phyloP scores from a whole-genome alignment of 169 alveolate species.

The Neospora caninum region DNA sequence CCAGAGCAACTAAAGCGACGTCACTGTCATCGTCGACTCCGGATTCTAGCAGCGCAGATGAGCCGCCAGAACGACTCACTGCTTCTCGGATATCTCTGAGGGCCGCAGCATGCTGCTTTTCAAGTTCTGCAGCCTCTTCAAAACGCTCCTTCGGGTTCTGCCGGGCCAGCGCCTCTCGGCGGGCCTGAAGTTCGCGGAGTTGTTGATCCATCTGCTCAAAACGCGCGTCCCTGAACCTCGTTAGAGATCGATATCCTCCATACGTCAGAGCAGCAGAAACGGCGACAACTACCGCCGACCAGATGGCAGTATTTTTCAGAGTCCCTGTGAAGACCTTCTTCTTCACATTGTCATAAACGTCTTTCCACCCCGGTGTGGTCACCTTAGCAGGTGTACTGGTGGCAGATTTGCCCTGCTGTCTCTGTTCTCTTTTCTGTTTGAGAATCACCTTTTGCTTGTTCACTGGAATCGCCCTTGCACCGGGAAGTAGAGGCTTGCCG shows the following conservation, averaged over 20 bases:
- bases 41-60: background rate
- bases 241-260: background rate
- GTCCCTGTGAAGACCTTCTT: background rate
- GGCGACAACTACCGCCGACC: background rate
- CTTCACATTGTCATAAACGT: background rate
- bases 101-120: background rate
- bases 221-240: background rate
- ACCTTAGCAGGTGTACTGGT: background rate
- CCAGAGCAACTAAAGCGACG: background rate
- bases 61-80: background rate
- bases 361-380: background rate
- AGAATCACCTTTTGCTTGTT: background rate
- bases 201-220: background rate
- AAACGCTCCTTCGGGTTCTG: conserved; percentile 17
- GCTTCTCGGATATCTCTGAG: background rate
- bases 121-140: background rate
- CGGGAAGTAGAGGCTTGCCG: background rate
- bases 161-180: background rate
- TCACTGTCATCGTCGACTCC: background rate
- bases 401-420: background rate
- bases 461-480: background rate
- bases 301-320: background rate
- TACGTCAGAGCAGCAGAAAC: background rate
- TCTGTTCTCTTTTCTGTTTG: background rate
- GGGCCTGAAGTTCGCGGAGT: background rate